phyloP scores from a whole-genome alignment of 2,329 filamentous ascomycete species.

The Fusarium sarcochroum region DNA sequence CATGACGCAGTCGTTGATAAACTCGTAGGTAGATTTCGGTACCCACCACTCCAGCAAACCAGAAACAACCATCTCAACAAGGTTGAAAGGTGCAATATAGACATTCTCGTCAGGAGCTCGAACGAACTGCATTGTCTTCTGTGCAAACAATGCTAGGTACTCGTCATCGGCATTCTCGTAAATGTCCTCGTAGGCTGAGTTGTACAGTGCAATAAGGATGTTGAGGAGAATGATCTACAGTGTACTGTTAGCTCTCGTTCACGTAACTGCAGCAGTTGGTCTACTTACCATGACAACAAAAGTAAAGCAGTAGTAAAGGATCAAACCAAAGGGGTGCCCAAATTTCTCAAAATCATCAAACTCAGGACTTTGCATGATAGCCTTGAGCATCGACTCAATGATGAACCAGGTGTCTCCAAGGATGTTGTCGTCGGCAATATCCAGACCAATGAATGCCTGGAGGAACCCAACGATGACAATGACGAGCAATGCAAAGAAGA shows the following conservation, averaged over 20 bases:
- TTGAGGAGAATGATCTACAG: constrained; percentile 82
- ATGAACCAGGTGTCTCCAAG: constrained; percentile 81
- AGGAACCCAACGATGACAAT: constrained; percentile 90
- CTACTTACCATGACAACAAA: constrained; percentile 90
- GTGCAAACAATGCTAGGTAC: constrained; percentile 91
- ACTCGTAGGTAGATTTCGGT: constrained; percentile 78
- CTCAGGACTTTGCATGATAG: constrained; percentile 91
- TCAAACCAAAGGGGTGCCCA: constrained; percentile 90
- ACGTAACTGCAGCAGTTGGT: neutral
- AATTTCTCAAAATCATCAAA: constrained; percentile 92
- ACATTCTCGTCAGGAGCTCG: constrained; percentile 98
- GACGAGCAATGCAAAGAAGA: constrained; percentile 92
- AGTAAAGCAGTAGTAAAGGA: constrained; percentile 97
- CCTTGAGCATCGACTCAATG: constrained; percentile 86
- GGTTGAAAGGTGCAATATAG: constrained; percentile 95
- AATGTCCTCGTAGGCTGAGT: constrained; percentile 95
- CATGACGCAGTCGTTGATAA: constrained; percentile 92
- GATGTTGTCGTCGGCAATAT: constrained; percentile 81
- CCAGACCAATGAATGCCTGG: constrained; percentile 93
- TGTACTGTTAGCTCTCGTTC: neutral
- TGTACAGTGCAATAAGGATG: constrained; percentile 96
- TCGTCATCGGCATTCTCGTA: constrained; percentile 95
- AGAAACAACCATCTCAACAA: constrained; percentile 87
- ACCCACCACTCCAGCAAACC: constrained; percentile 97
- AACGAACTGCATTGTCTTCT: constrained; percentile 97